Percentiles rank a stretch among this genome's conserved stretches.
Conservation (phyloP, 1,284 basidiomycete species). For the Apiotrichum porosum region DNA sequence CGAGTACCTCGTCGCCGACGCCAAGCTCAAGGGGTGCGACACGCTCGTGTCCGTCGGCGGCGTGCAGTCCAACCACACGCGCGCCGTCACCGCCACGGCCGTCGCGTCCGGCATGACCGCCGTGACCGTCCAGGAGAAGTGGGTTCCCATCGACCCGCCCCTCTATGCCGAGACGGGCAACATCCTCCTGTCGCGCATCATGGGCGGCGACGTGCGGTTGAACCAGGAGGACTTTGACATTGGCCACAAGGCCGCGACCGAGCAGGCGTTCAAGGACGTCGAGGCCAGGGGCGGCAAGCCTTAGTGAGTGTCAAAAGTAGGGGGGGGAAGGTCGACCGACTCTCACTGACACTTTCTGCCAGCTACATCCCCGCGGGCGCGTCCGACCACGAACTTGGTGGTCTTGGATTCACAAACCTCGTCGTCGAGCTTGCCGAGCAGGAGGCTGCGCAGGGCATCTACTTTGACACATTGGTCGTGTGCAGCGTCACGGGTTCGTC, state of each 20-base stretch:
- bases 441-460: conserved; percentile 27
- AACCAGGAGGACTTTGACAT: conserved; percentile 33
- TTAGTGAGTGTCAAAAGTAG: conserved; percentile 29
- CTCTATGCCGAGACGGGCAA: conserved; percentile 34
- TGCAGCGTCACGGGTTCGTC: conserved; percentile 36
- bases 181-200: conserved; percentile 34
- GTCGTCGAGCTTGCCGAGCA: conserved; percentile 34
- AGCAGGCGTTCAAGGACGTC: conserved; percentile 28
- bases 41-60: conserved; percentile 38
- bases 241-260: conserved; percentile 30
- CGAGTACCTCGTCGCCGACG: conserved; percentile 36
- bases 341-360: neutral
- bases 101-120: conserved; percentile 11
- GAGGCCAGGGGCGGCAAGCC: conserved; percentile 31
- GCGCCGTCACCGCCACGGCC: conserved; percentile 26
- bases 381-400: conserved; percentile 33
- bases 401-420: conserved; percentile 29
- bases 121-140: conserved; percentile 34
- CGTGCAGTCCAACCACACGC: conserved; percentile 35
- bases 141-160: conserved; percentile 38
- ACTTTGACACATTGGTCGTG: conserved; percentile 36
- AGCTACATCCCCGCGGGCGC: conserved; percentile 37
- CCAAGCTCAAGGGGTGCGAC: conserved; percentile 25
- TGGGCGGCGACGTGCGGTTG: conserved; percentile 37
- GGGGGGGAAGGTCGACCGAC: neutral